Evolutionary conservation across 345 rosid genomes (phyloP), one percentile per base, ranked within the genome.

Genomic region (Acer negundo): DNA sequence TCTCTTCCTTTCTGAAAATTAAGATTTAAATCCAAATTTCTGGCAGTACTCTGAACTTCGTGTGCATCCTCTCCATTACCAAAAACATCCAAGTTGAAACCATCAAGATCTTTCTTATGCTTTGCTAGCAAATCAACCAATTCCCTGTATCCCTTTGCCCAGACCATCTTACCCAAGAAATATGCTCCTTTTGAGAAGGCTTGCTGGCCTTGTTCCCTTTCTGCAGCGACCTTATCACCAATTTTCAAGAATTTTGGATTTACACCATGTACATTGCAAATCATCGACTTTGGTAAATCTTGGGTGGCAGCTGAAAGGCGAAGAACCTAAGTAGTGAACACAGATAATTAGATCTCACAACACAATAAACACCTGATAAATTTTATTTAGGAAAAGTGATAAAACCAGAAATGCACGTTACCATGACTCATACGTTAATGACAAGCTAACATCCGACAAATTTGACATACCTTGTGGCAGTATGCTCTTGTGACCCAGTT

Each of bases 141-240:
- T 82, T 96, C 99, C 74, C 84, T 86, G 88, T 96, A 96, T 75
- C 99, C 99, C 87, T 96, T 96, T 78, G 99, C 99, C 99, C 99
- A 96, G 64, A 96, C 97, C 98, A 96, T 89, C 87, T 96, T 96
- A 51, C 98, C 99, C 67, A 96, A 84, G 80, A 96, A 96, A 81
- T 96, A 96, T 53, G 98, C 99, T 72, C 97, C 99, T 82, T 96
- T 94, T 47, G 97, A 94, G 83, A 96, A 94, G 70, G 97, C 90
- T 86, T 90, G 89, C 86, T 92, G 93, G 78, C 99, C 99, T 58
- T 87, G 95, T 76, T 92, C 94, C 82, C 84, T 88, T 78, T 94
- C 97, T 70, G 87, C 90, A 70, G 91, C 92, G 70, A 94, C 82
- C 72, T 86, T 94, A 63, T 94, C 99, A 67, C 99, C 98, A 76